Evolutionary conservation across 306 rosid species (phyloP).

Genomic region (peach (Prunus persica)): Prunus_persica_NCBIv2 NC_034010.1:29976001-29976500

Average conservation of each 20-base stretch:
- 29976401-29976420: conserved; percentile 75
- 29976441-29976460: conserved; percentile 4
- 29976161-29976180: conserved; percentile 86
- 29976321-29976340: conserved; percentile 69
- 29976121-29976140: conserved; percentile 67
- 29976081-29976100: conserved; percentile 58
- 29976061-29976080: conserved; percentile 38
- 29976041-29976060: conserved; percentile 14
- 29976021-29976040: neutral
- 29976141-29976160: conserved; percentile 74
- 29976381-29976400: conserved; percentile 83
- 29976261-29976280: conserved; percentile 51
- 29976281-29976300: conserved; percentile 70
- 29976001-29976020: neutral
- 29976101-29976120: conserved; percentile 61
- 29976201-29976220: conserved; percentile 52
- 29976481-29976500: neutral
- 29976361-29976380: conserved; percentile 36
- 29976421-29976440: conserved; percentile 77
- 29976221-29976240: conserved; percentile 69
- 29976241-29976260: conserved; percentile 40
- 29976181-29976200: conserved; percentile 54
- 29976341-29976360: conserved; percentile 22
- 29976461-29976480: neutral
- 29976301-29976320: conserved; percentile 64